These are phyloP conservation scores for Niveomyces coronatus DNA, from an alignment of 2,329 filamentous ascomycete species.

Conservation along the genomic window DNA sequence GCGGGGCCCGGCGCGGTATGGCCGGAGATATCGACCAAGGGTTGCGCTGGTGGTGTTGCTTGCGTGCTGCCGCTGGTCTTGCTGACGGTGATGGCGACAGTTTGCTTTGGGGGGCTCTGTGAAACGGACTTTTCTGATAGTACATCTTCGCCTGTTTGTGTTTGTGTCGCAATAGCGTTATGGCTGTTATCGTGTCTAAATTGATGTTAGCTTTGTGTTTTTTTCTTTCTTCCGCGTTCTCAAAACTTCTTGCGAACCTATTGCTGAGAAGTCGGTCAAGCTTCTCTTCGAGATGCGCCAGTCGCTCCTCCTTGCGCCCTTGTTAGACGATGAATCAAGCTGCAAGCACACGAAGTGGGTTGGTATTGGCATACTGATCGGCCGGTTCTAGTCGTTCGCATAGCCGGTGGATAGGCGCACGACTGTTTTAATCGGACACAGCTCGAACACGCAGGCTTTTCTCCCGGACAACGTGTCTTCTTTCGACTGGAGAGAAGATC, in stretches of 20 bases:
- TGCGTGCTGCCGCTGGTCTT: background rate
- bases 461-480: slow-evolving; percentile 41
- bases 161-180: slow-evolving; percentile 14
- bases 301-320: slow-evolving; percentile 34
- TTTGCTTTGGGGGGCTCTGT: slow-evolving; percentile 18
- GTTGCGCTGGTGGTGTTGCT: slow-evolving; percentile 13
- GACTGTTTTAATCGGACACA: slow-evolving; percentile 37
- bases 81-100: slow-evolving; percentile 6
- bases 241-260: slow-evolving; percentile 18
- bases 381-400: slow-evolving; percentile 27
- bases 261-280: slow-evolving; percentile 38
- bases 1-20: slow-evolving; percentile 19
- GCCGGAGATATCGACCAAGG: slow-evolving; percentile 2
- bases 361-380: slow-evolving; percentile 39
- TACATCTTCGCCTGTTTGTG: slow-evolving; percentile 21
- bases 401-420: slow-evolving; percentile 32
- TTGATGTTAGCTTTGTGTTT: background rate
- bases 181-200: slow-evolving; percentile 6
- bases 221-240: no score
- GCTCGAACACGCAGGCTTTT: slow-evolving; percentile 40
- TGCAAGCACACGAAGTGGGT: no score
- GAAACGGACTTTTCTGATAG: slow-evolving; percentile 26
- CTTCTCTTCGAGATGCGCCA: slow-evolving; percentile 42
- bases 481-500: slow-evolving; percentile 18
- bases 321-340: no score